phyloP scores from a whole-genome alignment of 140 eudicot species.

The Cichorium intybus region DNA sequence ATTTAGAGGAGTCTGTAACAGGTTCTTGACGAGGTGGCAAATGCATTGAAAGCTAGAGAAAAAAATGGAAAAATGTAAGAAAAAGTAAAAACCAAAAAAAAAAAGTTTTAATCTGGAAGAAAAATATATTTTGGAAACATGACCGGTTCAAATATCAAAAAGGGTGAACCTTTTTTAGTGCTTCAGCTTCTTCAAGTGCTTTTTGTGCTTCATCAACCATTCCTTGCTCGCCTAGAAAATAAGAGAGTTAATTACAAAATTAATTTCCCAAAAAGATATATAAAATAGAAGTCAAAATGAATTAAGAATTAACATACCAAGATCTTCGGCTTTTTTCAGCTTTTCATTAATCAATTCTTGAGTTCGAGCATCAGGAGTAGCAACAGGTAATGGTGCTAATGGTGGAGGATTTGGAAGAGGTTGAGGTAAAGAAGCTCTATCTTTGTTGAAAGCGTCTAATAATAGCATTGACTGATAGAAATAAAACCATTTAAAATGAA shows the following conservation, averaged over 20 bases:
- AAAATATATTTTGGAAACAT: neutral
- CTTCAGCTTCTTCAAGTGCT: constrained; percentile 97
- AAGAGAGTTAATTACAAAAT: neutral
- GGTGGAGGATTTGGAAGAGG: constrained; percentile 79
- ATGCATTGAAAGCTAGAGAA: constrained; percentile 38
- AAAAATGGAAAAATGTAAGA: neutral
- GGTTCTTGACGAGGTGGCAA: constrained; percentile 84
- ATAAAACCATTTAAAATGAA: constrained; percentile 9
- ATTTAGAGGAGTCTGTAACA: constrained; percentile 73
- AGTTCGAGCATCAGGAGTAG: constrained; percentile 85
- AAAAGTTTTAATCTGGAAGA: constrained; percentile 4
- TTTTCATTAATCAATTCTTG: constrained; percentile 97
- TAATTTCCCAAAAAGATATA: neutral
- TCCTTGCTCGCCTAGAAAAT: constrained; percentile 85
- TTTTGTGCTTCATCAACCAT: constrained; percentile 96
- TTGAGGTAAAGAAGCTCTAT: constrained; percentile 93
- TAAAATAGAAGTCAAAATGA: neutral
- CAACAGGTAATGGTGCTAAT: constrained; percentile 68
- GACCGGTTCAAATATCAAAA: neutral
- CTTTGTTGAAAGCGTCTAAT: constrained; percentile 94
- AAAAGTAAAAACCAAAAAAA: neutral
- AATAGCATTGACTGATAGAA: constrained; percentile 73
- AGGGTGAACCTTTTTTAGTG: constrained; percentile 79
- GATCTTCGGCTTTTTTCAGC: constrained; percentile 95
- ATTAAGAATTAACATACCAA: constrained; percentile 50